Conservation (phyloP, 116 monocot genomes). For the Cymodocea nodosa region DNA sequence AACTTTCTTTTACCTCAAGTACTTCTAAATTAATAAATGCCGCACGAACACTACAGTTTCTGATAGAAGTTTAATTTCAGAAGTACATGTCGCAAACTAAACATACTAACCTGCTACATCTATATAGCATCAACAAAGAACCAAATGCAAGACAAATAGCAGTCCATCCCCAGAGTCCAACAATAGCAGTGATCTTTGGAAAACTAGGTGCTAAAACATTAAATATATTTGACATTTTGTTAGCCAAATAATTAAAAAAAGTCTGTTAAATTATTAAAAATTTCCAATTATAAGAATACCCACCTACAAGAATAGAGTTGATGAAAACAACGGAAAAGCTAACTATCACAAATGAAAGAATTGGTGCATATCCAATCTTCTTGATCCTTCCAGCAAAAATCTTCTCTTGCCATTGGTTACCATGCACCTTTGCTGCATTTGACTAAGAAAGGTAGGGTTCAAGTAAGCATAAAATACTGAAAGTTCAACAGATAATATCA, state of each 20-base stretch:
- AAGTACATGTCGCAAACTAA: neutral
- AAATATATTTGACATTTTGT: neutral
- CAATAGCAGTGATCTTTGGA: slow-evolving; percentile 62
- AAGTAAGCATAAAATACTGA: slow-evolving; percentile 1
- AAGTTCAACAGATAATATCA: neutral
- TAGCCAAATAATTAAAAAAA: neutral
- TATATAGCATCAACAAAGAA: slow-evolving; percentile 65
- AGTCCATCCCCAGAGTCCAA: slow-evolving; percentile 83
- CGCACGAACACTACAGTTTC: no score
- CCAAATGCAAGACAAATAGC: slow-evolving; percentile 57
- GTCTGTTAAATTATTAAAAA: neutral
- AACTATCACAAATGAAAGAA: slow-evolving; percentile 39
- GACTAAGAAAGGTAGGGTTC: slow-evolving; percentile 26
- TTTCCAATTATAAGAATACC: slow-evolving; percentile 12
- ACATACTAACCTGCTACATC: slow-evolving; percentile 67
- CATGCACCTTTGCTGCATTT: slow-evolving; percentile 49
- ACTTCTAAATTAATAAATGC: no score
- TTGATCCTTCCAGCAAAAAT: slow-evolving; percentile 33
- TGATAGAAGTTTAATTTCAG: no score
- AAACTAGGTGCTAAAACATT: slow-evolving; percentile 30
- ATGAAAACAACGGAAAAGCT: slow-evolving; percentile 57
- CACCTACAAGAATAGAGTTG: slow-evolving; percentile 67
- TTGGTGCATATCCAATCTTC: slow-evolving; percentile 72
- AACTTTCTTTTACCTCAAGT: no score
- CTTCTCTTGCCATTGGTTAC: slow-evolving; percentile 35